Base-by-base conservation (phyloP, 2,329 filamentous ascomycete species). In the Fusarium penzigii region DNA sequence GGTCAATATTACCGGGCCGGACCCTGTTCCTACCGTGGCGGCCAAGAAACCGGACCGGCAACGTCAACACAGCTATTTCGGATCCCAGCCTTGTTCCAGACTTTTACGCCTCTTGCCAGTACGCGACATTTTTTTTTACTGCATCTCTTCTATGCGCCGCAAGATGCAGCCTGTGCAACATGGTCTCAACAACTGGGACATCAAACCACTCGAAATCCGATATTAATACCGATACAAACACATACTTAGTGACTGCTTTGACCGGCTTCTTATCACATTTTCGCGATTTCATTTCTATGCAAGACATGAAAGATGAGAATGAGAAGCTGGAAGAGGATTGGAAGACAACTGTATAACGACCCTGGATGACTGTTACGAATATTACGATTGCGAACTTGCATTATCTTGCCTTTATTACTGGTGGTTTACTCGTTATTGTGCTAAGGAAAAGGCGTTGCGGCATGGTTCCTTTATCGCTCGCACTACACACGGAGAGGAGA, bases 311-410 rank as follows among this genome's bases (percentile, higher is more conserved):
- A 45, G 36, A 36, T 34, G 39, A 16, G 51, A 44, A 44, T 29
- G 38, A 50, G 41, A 43, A 32, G 29, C 36, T 16, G n/a, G 17
- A 9, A 34, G 42, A 42, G 45, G 34, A 40, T 52, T 17, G 50
- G 42, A 47, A 46, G 45, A 45, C 44, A 52, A 55, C 56, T 59
- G 56, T 58, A 65, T 63, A 53, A 65, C 57, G 63, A 65, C 58
- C 56, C 60, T 65, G 62, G 52, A 65, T 55, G 63, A 65, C 61
- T 58, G 55, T 65, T 63, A 65, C 52, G 63, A 65, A 53, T 53
- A 62, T 52, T 48, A 65, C 51, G 63, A 65, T 48, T 58, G 56
- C 59, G 47, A 49, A 48, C 50, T 56, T 60, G 53, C 55, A 49
- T 55, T 62, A 58, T 63, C 56, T 55, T 53, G 53, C 50, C 55